Conservation (phyloP, 371 early-diverging fungal genomes). For the Mucor lusitanicus region DNA sequence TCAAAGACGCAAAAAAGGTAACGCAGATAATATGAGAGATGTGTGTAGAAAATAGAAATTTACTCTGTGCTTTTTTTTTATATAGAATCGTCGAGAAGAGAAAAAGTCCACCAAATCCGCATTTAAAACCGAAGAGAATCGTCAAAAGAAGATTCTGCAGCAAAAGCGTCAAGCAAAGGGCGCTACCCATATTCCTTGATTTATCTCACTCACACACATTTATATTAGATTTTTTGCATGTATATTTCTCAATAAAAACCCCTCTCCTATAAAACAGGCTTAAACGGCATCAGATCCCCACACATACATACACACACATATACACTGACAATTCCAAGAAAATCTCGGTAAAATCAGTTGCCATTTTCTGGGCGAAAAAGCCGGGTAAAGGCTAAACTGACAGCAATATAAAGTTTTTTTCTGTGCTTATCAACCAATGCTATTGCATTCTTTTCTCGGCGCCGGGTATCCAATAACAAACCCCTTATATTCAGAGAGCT, state of each 20-base stretch:
- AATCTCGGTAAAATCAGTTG: background rate
- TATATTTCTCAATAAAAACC: background rate
- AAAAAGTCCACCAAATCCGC: conserved; percentile 78
- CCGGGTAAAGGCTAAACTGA: background rate
- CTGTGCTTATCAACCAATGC: background rate
- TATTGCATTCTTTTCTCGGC: background rate
- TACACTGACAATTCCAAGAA: no score
- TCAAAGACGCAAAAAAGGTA: conserved; percentile 79
- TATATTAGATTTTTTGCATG: background rate
- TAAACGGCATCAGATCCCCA: background rate
- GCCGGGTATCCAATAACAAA: background rate
- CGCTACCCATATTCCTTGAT: conserved; percentile 46
- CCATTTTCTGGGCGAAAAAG: background rate
- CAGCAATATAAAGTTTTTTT: background rate
- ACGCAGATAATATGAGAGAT: background rate
- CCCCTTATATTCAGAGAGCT: no score
- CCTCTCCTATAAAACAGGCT: background rate
- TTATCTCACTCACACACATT: background rate
- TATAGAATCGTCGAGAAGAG: conserved; percentile 63
- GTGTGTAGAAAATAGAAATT: conserved; percentile 1
- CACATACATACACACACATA: background rate
- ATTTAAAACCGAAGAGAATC: conserved; percentile 67
- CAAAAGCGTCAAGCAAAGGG: conserved; percentile 52
- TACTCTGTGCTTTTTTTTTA: background rate
- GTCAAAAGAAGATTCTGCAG: conserved; percentile 54